These are phyloP conservation scores for Mortierella alpina DNA, from an alignment of 192 early-diverging fungal genomes.

Conservation along the genomic window DNA sequence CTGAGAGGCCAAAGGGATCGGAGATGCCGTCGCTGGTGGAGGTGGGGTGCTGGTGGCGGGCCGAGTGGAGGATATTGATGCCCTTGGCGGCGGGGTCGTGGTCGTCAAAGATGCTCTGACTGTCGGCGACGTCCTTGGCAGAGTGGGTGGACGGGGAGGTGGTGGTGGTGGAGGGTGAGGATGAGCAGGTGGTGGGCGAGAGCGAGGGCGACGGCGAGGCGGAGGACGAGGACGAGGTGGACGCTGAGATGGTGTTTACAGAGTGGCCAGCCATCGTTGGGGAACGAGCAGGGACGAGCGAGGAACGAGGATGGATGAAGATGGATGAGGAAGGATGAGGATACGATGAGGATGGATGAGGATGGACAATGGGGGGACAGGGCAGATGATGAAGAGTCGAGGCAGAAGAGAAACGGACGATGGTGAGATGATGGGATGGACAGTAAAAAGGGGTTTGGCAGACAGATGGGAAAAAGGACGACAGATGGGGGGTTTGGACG, in stretches of 20 bases:
- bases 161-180: conserved; percentile 51
- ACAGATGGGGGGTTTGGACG: neutral
- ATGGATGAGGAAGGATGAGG: neutral
- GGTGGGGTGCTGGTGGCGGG: conserved; percentile 5
- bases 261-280: conserved; percentile 51
- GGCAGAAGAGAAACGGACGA: no score
- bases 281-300: neutral
- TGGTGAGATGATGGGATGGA: neutral
- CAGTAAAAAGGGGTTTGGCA: neutral
- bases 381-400: no score
- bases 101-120: conserved; percentile 40
- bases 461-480: neutral
- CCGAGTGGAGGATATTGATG: conserved; percentile 45
- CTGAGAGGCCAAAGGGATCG: conserved; percentile 49
- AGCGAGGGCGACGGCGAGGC: conserved; percentile 54
- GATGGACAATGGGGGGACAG: no score
- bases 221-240: conserved; percentile 44
- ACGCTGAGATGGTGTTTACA: conserved; percentile 47
- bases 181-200: conserved; percentile 27
- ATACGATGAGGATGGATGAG: neutral
- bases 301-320: conserved; percentile 8
- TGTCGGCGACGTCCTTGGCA: neutral
- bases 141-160: neutral
- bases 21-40: conserved; percentile 29
- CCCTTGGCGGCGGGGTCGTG: conserved; percentile 26